Percentiles rank a stretch among this genome's conserved stretches.
These are phyloP conservation scores for Castanea mollissima DNA, from an alignment of 306 rosid species.

Conservation along the genomic window DNA sequence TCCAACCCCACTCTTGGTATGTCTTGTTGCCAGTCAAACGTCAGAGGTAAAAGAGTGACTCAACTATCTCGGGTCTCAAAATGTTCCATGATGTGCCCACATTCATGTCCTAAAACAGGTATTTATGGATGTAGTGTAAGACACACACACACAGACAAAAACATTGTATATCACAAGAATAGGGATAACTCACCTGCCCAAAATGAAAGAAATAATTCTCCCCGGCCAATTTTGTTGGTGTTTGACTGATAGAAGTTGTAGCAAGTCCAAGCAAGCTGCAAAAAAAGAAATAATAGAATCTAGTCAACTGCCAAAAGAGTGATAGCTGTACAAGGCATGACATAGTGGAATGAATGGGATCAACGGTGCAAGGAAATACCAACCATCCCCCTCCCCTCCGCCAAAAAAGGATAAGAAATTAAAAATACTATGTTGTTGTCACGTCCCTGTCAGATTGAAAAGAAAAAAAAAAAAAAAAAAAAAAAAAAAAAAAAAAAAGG, in stretches of 20 bases:
- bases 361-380: neutral
- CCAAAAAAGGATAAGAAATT: neutral
- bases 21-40: constrained; percentile 94
- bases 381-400: neutral
- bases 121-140: constrained; percentile 16
- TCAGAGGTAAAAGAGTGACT: constrained; percentile 95
- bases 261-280: constrained; percentile 99
- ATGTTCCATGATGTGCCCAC: constrained; percentile 99
- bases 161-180: constrained; percentile 14
- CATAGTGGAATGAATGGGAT: neutral
- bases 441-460: no score
- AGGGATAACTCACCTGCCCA: constrained; percentile 68
- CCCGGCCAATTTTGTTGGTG: constrained; percentile 95
- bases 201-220: constrained; percentile 81
- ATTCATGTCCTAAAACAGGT: constrained; percentile 63
- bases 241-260: constrained; percentile 93
- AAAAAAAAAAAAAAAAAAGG: no score
- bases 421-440: neutral
- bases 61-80: constrained; percentile 92
- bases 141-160: neutral
- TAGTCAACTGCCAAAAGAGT: constrained; percentile 5
- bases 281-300: constrained; percentile 18
- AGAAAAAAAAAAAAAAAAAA: no score
- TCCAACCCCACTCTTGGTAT: constrained; percentile 99
- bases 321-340: neutral